Percentiles rank a stretch among this genome's conserved stretches.
phyloP scores from a whole-genome alignment of 192 early-diverging fungal species.

The Radiomyces spectabilis region DNA sequence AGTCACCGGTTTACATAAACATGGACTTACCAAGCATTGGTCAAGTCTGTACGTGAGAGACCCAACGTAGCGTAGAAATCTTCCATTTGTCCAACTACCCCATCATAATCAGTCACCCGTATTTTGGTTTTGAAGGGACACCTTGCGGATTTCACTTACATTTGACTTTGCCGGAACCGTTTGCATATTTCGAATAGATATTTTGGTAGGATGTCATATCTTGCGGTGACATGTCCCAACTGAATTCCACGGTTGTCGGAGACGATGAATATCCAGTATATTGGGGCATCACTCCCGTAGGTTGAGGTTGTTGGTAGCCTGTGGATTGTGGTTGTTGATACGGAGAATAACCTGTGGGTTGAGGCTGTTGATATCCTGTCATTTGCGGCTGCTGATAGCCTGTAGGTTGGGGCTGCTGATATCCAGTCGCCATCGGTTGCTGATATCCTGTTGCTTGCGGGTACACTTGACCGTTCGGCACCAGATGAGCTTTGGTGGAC shows the following conservation, averaged over 20 bases:
- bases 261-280: background rate
- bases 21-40: constrained; percentile 40
- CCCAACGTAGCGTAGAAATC: constrained; percentile 45
- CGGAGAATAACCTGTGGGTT: constrained; percentile 27
- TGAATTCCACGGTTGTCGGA: constrained; percentile 46
- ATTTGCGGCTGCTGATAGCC: constrained; percentile 14
- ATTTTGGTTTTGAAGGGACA: background rate
- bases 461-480: constrained; percentile 20
- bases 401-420: constrained; percentile 33
- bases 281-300: constrained; percentile 10
- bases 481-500: constrained; percentile 48
- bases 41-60: constrained; percentile 43
- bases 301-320: constrained; percentile 12
- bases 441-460: constrained; percentile 5
- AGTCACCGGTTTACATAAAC: background rate
- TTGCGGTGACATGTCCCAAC: constrained; percentile 56
- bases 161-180: constrained; percentile 42
- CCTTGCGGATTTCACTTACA: constrained; percentile 35
- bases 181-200: constrained; percentile 45
- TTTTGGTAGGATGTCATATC: constrained; percentile 50
- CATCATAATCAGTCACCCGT: background rate
- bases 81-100: constrained; percentile 45
- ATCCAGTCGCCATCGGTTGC: constrained; percentile 13
- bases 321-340: constrained; percentile 5
- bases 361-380: constrained; percentile 25